These are phyloP conservation scores for Borovskyia barvae DNA, from an alignment of 208 protist species.

Conservation along the genomic window DNA sequence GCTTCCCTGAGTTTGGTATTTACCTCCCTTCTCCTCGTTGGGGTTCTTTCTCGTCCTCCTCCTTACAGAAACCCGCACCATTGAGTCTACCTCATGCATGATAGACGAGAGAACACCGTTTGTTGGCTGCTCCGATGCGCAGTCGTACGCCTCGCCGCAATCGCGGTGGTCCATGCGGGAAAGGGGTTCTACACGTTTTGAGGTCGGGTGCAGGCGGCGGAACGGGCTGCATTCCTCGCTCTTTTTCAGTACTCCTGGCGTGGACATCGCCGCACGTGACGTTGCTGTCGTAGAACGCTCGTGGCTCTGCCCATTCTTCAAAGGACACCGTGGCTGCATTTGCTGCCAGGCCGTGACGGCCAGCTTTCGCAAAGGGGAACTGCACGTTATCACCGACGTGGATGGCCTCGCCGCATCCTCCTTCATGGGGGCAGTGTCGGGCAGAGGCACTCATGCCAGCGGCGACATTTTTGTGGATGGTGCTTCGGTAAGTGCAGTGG, in stretches of 20 bases:
- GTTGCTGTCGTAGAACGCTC: slow-evolving; percentile 33
- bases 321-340: slow-evolving; percentile 14
- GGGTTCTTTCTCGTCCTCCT: slow-evolving; percentile 5
- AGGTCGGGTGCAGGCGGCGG: background rate
- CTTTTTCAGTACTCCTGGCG: slow-evolving; percentile 34
- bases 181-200: background rate
- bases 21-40: background rate
- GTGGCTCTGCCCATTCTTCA: slow-evolving; percentile 22
- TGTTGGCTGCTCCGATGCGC: slow-evolving; percentile 7
- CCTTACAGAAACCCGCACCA: background rate
- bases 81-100: too few relatives aligned
- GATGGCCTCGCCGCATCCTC: slow-evolving; percentile 17
- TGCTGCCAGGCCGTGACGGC: slow-evolving; percentile 45
- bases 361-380: slow-evolving; percentile 22
- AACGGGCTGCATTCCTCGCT: too few relatives aligned
- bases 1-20: background rate
- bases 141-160: slow-evolving; percentile 5
- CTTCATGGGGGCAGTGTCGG: slow-evolving; percentile 39
- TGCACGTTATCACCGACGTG: slow-evolving; percentile 52
- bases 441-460: slow-evolving; percentile 12
- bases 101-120: slow-evolving; percentile 22
- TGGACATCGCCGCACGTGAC: slow-evolving; percentile 34
- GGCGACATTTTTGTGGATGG: slow-evolving; percentile 36
- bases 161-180: background rate
- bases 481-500: background rate